Base-by-base conservation (phyloP, 352 stramenopile genomes). In the Globisporangium heterothallicum region DNA sequence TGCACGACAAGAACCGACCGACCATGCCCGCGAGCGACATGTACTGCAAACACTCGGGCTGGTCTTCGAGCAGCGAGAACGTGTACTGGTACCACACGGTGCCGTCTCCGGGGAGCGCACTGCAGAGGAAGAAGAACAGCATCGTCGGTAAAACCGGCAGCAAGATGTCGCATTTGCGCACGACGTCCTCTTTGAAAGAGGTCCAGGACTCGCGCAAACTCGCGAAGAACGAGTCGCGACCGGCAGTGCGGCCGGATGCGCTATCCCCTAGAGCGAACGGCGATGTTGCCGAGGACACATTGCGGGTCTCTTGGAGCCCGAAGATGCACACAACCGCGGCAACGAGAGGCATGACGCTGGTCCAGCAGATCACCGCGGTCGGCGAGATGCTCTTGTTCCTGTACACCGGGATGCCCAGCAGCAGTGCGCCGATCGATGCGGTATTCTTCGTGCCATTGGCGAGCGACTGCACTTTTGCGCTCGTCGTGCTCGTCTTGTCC, bases 11-110 rank as follows among this genome's bases (percentile, higher is more conserved):
- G 58, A 92, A 84, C 25, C 79, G 66, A 0, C 70, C 81, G 27
- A 88, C 59, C 74, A 85, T 88, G 32, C 72, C 78, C 0, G 71
- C 76, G 10, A 92, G 61, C 0, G 50, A 76, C 53, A 75, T 70
- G 58, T 91, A 92, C 61, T 92, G 82, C 42, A 88, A 25, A 56
- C 82, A 92, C 58, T 88, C 77, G 41, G 47, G 69, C 40, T 76
- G 49, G 44, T 86, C 61, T 16, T 58, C 56, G 0, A 91, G 68
- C 35, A 92, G 57, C 42, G 64, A 71, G 54, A 69, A 90, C 52
- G 67, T 84, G 68, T 92, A 92, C 66, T 92, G 82, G 58, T 88
- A 90, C 82, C 82, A 92, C 25, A 91, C 61, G 1, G 61, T 80
- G 25, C 79, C 76, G 40, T 86, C 82, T 5, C 47, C 59, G 0